Evolutionary conservation across 179 eudicot genomes (phyloP).

Genomic region (Camellia oleifera): DNA sequence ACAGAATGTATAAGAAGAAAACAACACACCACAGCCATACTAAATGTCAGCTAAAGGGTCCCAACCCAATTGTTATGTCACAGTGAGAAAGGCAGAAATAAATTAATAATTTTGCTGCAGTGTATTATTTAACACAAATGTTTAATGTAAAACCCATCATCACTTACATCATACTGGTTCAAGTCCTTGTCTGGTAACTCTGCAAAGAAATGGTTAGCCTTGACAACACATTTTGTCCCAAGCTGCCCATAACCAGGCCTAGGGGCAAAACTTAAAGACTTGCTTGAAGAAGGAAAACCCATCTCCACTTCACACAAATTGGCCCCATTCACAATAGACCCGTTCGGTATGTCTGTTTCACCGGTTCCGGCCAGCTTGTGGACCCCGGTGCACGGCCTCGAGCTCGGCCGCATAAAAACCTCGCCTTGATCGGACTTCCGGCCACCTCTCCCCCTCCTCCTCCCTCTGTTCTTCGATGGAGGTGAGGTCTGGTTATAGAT

Average conservation of each 20-base stretch:
- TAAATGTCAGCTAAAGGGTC: slow-evolving; percentile 32
- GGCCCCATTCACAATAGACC: slow-evolving; percentile 22
- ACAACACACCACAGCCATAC: slow-evolving; percentile 15
- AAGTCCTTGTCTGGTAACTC: slow-evolving; percentile 70
- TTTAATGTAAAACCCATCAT: slow-evolving; percentile 1
- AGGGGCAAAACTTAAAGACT: slow-evolving; percentile 45
- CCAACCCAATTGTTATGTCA: slow-evolving; percentile 9
- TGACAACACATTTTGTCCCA: slow-evolving; percentile 60
- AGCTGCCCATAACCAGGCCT: slow-evolving; percentile 65
- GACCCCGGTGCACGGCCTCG: slow-evolving; percentile 47
- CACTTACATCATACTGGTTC: slow-evolving; percentile 67
- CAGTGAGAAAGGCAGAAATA: neutral
- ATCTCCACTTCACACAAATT: slow-evolving; percentile 23
- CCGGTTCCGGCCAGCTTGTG: slow-evolving; percentile 15
- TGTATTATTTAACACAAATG: slow-evolving; percentile 1
- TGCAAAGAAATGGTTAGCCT: slow-evolving; percentile 72
- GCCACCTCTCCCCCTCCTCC: slow-evolving; percentile 62
- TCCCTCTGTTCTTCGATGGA: slow-evolving; percentile 47
- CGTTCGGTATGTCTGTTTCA: slow-evolving; percentile 11
- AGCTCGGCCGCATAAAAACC: slow-evolving; percentile 43
- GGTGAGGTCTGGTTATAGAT: slow-evolving; percentile 38
- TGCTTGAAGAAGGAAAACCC: slow-evolving; percentile 58
- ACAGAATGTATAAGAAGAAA: slow-evolving; percentile 15
- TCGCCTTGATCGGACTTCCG: slow-evolving; percentile 59
- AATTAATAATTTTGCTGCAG: neutral